Evolutionary conservation across 2,329 filamentous ascomycete genomes (phyloP).

Genomic region (Chaetomiaceae sp.): DNA sequence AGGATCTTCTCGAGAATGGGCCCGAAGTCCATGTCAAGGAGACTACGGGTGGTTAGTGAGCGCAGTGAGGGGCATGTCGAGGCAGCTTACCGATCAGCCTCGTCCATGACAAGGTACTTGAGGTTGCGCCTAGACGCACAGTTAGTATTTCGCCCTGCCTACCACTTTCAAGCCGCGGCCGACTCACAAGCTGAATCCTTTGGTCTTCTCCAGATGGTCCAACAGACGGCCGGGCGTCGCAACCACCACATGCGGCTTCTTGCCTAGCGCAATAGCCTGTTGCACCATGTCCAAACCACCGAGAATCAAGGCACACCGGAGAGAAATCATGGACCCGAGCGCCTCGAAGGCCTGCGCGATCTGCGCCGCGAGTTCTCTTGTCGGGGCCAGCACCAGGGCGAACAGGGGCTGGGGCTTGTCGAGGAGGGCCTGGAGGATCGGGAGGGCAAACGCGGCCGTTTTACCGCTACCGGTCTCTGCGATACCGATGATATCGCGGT

Average conservation of each 20-base stretch:
- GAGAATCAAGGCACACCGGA: slow-evolving; percentile 80
- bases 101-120: slow-evolving; percentile 91
- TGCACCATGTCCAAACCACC: slow-evolving; percentile 95
- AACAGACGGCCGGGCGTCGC: slow-evolving; percentile 79
- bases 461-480: slow-evolving; percentile 96
- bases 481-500: slow-evolving; percentile 84
- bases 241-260: slow-evolving; percentile 91
- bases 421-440: slow-evolving; percentile 86
- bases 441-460: slow-evolving; percentile 89
- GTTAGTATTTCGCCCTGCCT: neutral
- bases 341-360: slow-evolving; percentile 86
- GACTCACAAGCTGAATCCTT: slow-evolving; percentile 76
- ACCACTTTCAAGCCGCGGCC: too few species aligned
- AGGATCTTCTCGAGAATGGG: slow-evolving; percentile 90
- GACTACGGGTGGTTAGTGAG: slow-evolving; percentile 24
- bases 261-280: slow-evolving; percentile 86
- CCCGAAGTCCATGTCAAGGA: slow-evolving; percentile 92
- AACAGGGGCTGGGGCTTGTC: slow-evolving; percentile 82
- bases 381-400: slow-evolving; percentile 86
- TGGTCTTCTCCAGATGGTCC: slow-evolving; percentile 94
- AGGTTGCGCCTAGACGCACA: slow-evolving; percentile 41
- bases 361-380: slow-evolving; percentile 87
- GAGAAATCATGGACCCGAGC: slow-evolving; percentile 80
- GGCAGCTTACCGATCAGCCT: slow-evolving; percentile 64
- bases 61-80: neutral